Percentiles rank a stretch among this genome's conserved stretches.
Evolutionary conservation across 768 basidiomycete species (phyloP).

Genomic region (Boletus pseudo-olivaceus): DNA sequence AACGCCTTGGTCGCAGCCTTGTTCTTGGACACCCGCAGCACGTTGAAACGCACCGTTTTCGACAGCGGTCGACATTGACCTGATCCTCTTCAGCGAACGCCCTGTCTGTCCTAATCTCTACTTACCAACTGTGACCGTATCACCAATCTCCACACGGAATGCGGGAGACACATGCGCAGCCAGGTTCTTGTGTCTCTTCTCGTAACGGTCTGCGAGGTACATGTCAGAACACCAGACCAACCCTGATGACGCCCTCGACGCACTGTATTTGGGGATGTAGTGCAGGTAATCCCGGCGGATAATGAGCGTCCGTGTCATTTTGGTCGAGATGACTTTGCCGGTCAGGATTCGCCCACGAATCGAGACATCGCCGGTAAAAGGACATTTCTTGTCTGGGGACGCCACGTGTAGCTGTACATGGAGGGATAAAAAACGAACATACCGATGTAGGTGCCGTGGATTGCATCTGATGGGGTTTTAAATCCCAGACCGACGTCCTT

Average conservation of each 20-base stretch:
- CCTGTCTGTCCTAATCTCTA: constrained; percentile 19
- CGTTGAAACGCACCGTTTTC: constrained; percentile 99
- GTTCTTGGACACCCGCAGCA: constrained; percentile 90
- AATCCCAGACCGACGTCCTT: constrained; percentile 97
- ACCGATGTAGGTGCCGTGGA: constrained; percentile 96
- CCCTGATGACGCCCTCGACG: constrained; percentile 31
- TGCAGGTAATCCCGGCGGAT: constrained; percentile 94
- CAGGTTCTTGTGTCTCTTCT: constrained; percentile 98
- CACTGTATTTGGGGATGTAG: constrained; percentile 98
- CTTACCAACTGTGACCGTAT: constrained; percentile 91
- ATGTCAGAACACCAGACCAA: constrained; percentile 7
- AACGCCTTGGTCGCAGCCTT: constrained; percentile 90
- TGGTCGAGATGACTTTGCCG: constrained; percentile 96
- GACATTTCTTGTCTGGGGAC: constrained; percentile 94
- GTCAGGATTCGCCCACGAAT: constrained; percentile 99
- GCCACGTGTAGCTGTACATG: neutral
- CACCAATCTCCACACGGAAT: constrained; percentile 96
- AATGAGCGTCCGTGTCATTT: constrained; percentile 98
- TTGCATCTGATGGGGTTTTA: constrained; percentile 94
- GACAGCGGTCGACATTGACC: constrained; percentile 99
- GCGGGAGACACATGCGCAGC: constrained; percentile 96
- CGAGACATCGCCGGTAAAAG: constrained; percentile 94
- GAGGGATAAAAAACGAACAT: constrained; percentile 32
- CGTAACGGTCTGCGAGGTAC: constrained; percentile 79
- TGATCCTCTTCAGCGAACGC: constrained; percentile 25